phyloP scores from a whole-genome alignment of 345 rosid species.

The Clausena lansium region DNA sequence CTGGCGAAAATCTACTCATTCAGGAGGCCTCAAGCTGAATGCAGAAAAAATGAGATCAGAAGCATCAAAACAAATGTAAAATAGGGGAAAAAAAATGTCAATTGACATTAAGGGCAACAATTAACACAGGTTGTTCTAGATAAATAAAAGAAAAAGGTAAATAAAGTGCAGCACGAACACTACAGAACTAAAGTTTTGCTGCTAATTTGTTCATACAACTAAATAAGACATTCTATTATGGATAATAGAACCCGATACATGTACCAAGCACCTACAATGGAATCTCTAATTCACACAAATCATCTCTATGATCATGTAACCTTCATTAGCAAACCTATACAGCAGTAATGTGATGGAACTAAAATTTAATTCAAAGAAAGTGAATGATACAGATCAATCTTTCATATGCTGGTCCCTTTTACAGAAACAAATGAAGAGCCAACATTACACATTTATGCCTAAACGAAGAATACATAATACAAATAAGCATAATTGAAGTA shows the following conservation, averaged over 20 bases:
- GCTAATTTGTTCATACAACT: too few species aligned
- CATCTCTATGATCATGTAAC: neutral
- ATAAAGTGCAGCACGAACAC: neutral
- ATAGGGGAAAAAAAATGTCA: neutral
- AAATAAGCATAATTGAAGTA: neutral
- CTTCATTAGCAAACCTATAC: neutral
- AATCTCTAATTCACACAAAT: neutral
- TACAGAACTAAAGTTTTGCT: neutral
- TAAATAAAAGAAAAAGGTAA: neutral
- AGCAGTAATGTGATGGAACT: neutral
- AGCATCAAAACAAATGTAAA: neutral
- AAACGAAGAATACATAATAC: neutral
- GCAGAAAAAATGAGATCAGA: neutral
- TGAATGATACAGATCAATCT: neutral
- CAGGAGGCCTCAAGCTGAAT: slow-evolving; percentile 1
- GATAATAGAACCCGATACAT: neutral
- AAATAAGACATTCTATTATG: neutral
- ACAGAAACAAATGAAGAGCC: neutral
- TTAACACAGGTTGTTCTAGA: neutral
- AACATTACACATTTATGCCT: neutral
- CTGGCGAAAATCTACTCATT: neutral
- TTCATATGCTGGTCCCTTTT: neutral
- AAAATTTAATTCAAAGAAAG: neutral
- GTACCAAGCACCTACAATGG: neutral
- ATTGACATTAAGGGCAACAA: neutral